phyloP scores from a whole-genome alignment of 768 basidiomycete species.

The Baorangia bicolor region DNA sequence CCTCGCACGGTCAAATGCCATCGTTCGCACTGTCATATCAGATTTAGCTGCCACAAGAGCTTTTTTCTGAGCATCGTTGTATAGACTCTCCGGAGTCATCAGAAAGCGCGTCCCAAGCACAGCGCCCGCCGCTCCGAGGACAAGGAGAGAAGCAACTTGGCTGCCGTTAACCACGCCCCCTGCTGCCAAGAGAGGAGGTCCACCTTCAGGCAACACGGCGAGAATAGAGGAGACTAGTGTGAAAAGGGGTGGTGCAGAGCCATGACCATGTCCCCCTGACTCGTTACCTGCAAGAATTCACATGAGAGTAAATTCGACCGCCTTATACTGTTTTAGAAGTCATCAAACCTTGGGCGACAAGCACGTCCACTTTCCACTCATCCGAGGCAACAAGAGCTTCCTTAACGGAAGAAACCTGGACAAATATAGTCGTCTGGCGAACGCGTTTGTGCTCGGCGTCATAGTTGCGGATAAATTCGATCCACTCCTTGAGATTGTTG shows the following conservation, averaged over 20 bases:
- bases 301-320: slow-evolving; percentile 1
- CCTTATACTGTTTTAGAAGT: not conserved
- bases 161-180: slow-evolving; percentile 68
- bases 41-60: slow-evolving; percentile 49
- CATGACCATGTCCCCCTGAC: slow-evolving; percentile 74
- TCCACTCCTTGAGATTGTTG: slow-evolving; percentile 55
- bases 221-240: slow-evolving; percentile 59
- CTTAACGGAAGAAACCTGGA: slow-evolving; percentile 60
- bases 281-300: slow-evolving; percentile 55
- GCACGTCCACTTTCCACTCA: slow-evolving; percentile 68
- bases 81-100: slow-evolving; percentile 62
- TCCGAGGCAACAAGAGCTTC: slow-evolving; percentile 60
- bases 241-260: slow-evolving; percentile 55
- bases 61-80: slow-evolving; percentile 51
- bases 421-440: slow-evolving; percentile 55
- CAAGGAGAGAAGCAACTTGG: slow-evolving; percentile 63
- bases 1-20: slow-evolving; percentile 62
- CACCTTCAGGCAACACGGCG: slow-evolving; percentile 38
- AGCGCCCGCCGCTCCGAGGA: slow-evolving; percentile 65
- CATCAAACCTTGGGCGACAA: slow-evolving; percentile 72
- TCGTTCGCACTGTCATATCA: slow-evolving; percentile 50
- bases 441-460: slow-evolving; percentile 42
- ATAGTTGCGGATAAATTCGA: slow-evolving; percentile 55
- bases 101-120: slow-evolving; percentile 78
- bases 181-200: slow-evolving; percentile 65